Conservation (phyloP, 805 yeast genomes). For the Lipomyces mesembrius region DNA sequence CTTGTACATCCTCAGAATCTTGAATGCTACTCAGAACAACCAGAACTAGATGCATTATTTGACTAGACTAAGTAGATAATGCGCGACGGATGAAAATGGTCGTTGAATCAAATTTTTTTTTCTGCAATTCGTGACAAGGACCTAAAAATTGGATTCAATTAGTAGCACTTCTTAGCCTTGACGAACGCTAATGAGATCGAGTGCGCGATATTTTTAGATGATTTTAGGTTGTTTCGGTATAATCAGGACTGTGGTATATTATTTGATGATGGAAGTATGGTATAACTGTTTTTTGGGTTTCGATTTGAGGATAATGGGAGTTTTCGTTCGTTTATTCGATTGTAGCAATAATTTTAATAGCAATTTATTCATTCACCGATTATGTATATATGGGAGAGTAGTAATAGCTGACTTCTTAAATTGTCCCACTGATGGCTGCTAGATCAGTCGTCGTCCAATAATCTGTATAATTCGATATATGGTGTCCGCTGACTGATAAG, state of each 20-base stretch:
- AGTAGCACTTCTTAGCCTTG: background rate
- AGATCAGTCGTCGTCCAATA: too few relatives aligned
- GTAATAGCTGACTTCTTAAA: too few relatives aligned
- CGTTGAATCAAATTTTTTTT: background rate
- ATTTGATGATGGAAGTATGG: background rate
- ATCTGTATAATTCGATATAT: too few relatives aligned
- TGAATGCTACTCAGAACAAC: slow-evolving; percentile 45
- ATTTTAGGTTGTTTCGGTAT: background rate
- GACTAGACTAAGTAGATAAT: background rate
- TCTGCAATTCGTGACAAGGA: background rate
- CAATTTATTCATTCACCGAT: background rate
- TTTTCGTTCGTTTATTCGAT: background rate
- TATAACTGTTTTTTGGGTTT: background rate
- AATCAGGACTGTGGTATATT: background rate
- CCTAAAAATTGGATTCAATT: background rate
- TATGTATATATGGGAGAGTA: background rate
- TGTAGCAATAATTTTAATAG: background rate
- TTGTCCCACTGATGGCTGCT: too few relatives aligned
- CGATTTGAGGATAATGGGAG: background rate
- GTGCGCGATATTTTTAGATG: background rate
- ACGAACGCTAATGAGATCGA: background rate
- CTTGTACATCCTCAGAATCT: slow-evolving; percentile 70
- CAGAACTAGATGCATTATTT: slow-evolving; percentile 20
- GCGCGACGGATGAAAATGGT: background rate
- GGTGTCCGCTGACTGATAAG: too few relatives aligned